Percentiles rank a stretch among this genome's conserved stretches.
These are phyloP conservation scores for Diospyros lotus DNA, from an alignment of 148 eudicot species.

Conservation along the genomic window DNA sequence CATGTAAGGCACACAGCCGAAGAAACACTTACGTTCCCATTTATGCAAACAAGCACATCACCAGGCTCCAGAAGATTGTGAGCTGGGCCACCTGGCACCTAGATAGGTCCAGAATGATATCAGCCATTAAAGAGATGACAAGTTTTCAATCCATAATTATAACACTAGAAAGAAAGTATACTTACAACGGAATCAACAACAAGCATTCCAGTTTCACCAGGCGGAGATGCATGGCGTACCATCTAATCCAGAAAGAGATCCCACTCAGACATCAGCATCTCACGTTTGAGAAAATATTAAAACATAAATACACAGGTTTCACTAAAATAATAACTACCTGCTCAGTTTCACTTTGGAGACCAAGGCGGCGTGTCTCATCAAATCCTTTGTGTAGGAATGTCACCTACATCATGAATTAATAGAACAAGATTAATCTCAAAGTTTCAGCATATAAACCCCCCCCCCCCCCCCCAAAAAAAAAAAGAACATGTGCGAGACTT, in stretches of 20 bases:
- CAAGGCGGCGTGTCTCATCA: slow-evolving; percentile 97
- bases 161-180: slow-evolving; percentile 10
- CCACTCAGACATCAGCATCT: neutral
- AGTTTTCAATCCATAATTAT: slow-evolving; percentile 3
- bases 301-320: slow-evolving; percentile 4
- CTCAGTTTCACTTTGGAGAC: slow-evolving; percentile 77
- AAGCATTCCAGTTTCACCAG: slow-evolving; percentile 96
- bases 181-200: slow-evolving; percentile 96
- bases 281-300: slow-evolving; percentile 1
- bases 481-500: too few relatives aligned
- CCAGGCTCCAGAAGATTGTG: slow-evolving; percentile 86
- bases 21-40: slow-evolving; percentile 60
- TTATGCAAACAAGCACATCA: slow-evolving; percentile 85
- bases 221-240: slow-evolving; percentile 82
- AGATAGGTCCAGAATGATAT: slow-evolving; percentile 21
- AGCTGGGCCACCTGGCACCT: slow-evolving; percentile 99
- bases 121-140: neutral
- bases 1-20: neutral
- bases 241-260: slow-evolving; percentile 44
- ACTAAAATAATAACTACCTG: slow-evolving; percentile 42
- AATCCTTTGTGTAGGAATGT: slow-evolving; percentile 97
- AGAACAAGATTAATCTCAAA: neutral
- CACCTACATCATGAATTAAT: slow-evolving; percentile 35
- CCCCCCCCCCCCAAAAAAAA: too few relatives aligned
- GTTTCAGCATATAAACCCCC: too few relatives aligned